Evolutionary conservation across 2,329 filamentous ascomycete species (phyloP).

Genomic region (Nemania sp.): DNA sequence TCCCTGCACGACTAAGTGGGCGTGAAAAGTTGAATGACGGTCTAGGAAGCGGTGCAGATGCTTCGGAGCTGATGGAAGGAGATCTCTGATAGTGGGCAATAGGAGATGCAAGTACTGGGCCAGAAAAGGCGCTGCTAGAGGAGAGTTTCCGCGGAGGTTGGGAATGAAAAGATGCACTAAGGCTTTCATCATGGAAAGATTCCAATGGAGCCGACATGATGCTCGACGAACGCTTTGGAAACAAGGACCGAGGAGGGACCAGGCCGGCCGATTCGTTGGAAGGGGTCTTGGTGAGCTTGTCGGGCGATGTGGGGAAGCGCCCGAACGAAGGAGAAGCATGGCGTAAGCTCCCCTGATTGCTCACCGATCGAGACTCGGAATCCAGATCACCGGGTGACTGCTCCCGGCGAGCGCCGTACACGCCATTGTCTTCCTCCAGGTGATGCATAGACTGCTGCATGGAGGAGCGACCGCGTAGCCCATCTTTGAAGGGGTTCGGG

Average conservation of each 20-base stretch:
- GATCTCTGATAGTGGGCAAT: conserved; percentile 70
- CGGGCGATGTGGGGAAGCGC: conserved; percentile 47
- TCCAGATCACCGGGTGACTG: conserved; percentile 61
- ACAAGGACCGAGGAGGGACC: conserved; percentile 54
- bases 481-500: conserved; percentile 46
- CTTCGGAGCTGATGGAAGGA: conserved; percentile 82
- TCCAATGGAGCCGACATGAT: conserved; percentile 65
- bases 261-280: conserved; percentile 57
- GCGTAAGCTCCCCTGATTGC: conserved; percentile 42
- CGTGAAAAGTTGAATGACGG: conserved; percentile 93
- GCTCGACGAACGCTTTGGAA: conserved; percentile 59
- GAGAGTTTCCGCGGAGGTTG: conserved; percentile 78
- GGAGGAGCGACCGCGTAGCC: conserved; percentile 48
- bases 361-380: conserved; percentile 31
- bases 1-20: conserved; percentile 76
- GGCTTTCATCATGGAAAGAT: conserved; percentile 71
- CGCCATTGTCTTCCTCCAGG: conserved; percentile 45
- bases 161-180: conserved; percentile 60
- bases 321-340: conserved; percentile 42
- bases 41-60: conserved; percentile 68
- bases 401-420: conserved; percentile 60
- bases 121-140: conserved; percentile 59
- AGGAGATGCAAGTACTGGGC: conserved; percentile 57
- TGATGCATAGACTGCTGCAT: conserved; percentile 43
- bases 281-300: conserved; percentile 46